Percentiles rank a stretch among this genome's conserved stretches.
These are phyloP conservation scores for Inonotus hispidus DNA, from an alignment of 1,284 basidiomycete species.

Conservation along the genomic window DNA sequence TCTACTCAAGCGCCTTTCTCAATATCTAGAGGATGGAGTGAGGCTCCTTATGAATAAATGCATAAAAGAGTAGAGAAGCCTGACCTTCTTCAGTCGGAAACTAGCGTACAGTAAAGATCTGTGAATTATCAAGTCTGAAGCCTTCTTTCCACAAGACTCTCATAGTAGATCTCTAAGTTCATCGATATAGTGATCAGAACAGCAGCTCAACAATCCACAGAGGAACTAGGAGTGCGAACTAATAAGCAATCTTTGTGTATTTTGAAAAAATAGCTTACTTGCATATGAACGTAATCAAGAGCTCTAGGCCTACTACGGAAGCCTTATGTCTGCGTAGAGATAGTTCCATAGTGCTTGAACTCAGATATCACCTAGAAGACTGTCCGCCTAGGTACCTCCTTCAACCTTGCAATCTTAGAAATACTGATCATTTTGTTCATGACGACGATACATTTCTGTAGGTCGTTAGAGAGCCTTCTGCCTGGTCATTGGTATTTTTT, in stretches of 20 bases:
- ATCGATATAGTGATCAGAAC: conserved; percentile 17
- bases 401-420: neutral
- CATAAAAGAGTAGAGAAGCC: neutral
- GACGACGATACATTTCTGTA: too few relatives aligned
- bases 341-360: neutral
- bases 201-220: neutral
- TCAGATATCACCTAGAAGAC: neutral
- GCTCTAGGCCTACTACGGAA: neutral
- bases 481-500: too few relatives aligned
- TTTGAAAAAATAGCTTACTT: neutral
- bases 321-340: neutral
- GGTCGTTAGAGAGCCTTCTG: too few relatives aligned
- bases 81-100: conserved; percentile 26
- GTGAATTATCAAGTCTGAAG: conserved; percentile 23
- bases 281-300: neutral
- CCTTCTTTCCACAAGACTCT: conserved; percentile 14
- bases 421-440: too few relatives aligned
- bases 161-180: conserved; percentile 13
- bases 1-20: conserved; percentile 23
- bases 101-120: conserved; percentile 18
- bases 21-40: conserved; percentile 22
- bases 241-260: neutral
- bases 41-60: neutral
- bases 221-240: neutral
- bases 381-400: neutral